Evolutionary conservation across 1,284 basidiomycete genomes (phyloP), one percentile per base, ranked within the genome.

Genomic region (Testicularia cyperi): DNA sequence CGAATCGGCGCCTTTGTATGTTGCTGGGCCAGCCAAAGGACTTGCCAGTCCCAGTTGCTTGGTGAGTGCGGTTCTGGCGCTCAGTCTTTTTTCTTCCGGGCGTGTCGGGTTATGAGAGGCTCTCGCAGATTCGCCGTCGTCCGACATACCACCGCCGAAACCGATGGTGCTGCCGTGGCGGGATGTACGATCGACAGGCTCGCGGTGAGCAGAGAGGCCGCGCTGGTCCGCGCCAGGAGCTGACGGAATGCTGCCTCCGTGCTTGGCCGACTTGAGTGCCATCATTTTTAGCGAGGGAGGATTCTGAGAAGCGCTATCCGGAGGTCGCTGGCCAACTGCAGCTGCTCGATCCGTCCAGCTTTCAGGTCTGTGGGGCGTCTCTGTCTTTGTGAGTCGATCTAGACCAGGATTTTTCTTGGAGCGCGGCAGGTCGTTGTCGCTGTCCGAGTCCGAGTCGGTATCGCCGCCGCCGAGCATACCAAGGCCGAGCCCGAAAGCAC

Each of bases 261-360:
- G 38, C 38, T 52, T 67, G 9, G 36, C 47, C 14, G 62, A 66
- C 45, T 70, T 69, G 44, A 72, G 63, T 5, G 58, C 65, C 51
- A 70, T 61, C 33, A 72, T 43, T 41, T 72, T 72, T 18, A 72
- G 56, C 9, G 58, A 61, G 6, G 67, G 69, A 3, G 69, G 69
- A 38, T 72, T 72, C 47, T 72, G 69, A n/a, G 60, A 65, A 13
- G 68, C 69, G 26, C 43, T 52, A 39, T 72, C 69, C 27, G 68
- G 69, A 6, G 69, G 69, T 19, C 69, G 51, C 20, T 62, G 57
- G 4, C 69, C 68, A 16, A 72, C 69, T 18, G 69, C 69, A n/a
- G 45, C 53, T 7, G 69, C 69, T 22, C 67, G 47, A 18, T 64
- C 52, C 5, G 54, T 54, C 69, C 69, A 72, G 42, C 65, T 68